Percentiles rank a stretch among this genome's conserved stretches.
Conservation (phyloP, 768 basidiomycete species). For the Cytidiella melzeri region DNA sequence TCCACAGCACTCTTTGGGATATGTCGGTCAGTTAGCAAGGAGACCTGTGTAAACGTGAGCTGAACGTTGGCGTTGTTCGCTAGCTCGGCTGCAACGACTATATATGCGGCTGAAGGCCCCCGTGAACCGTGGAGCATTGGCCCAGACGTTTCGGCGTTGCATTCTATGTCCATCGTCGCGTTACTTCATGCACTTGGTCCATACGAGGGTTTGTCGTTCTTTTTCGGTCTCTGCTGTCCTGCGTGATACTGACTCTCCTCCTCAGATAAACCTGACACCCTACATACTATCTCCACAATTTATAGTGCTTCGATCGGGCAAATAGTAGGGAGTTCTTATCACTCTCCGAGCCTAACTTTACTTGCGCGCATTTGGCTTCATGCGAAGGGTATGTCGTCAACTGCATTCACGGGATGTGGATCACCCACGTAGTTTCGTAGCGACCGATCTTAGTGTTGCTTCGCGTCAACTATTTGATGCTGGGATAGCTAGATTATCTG, state of each 20-base stretch:
- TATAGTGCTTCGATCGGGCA: constrained; percentile 69
- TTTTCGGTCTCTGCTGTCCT: not conserved
- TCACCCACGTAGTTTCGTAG: not conserved
- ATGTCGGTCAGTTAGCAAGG: constrained; percentile 34
- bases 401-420: not conserved
- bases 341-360: constrained; percentile 63
- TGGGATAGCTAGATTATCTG: constrained; percentile 56
- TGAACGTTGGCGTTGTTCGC: too few species aligned
- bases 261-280: constrained; percentile 60
- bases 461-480: constrained; percentile 77
- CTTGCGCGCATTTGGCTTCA: constrained; percentile 76
- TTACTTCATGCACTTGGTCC: constrained; percentile 68
- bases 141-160: constrained; percentile 57
- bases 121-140: constrained; percentile 70
- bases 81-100: constrained; percentile 35
- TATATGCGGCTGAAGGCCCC: constrained; percentile 34
- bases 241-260: constrained; percentile 1
- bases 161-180: constrained; percentile 60
- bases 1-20: constrained; percentile 33
- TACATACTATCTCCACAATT: constrained; percentile 72
- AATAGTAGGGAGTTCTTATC: constrained; percentile 53
- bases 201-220: constrained; percentile 50
- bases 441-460: constrained; percentile 73
- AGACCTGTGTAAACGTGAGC: not conserved
- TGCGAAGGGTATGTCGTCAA: constrained; percentile 51